Evolutionary conservation across 2,329 filamentous ascomycete species (phyloP).

Genomic region (Sporothrix dimorphospora): DNA sequence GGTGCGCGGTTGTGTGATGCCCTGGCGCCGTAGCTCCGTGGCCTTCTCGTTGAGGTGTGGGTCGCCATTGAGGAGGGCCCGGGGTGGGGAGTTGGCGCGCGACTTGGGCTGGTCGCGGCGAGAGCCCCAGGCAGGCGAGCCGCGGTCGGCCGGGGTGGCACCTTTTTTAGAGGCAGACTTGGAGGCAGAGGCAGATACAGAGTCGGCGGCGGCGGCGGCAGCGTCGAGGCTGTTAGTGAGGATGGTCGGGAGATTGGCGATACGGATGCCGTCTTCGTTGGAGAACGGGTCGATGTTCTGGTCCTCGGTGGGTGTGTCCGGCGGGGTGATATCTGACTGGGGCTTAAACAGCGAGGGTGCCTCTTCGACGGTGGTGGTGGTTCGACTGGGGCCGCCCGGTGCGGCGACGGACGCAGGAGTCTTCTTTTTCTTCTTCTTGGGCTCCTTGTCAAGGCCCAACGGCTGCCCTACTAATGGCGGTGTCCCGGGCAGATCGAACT

Average conservation of each 20-base stretch:
- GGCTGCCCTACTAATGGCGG: constrained; percentile 42
- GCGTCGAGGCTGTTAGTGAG: not conserved
- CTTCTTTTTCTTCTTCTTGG: constrained; percentile 36
- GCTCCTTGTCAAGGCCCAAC: constrained; percentile 31
- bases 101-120: constrained; percentile 78
- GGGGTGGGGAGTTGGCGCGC: constrained; percentile 72
- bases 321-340: constrained; percentile 55
- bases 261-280: constrained; percentile 61
- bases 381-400: not conserved
- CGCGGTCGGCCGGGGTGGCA: constrained; percentile 69
- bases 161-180: not conserved
- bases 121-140: constrained; percentile 76
- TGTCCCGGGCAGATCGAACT: constrained; percentile 72
- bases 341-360: constrained; percentile 59
- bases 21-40: constrained; percentile 59
- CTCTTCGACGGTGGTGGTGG: constrained; percentile 38
- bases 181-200: constrained; percentile 42
- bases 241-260: constrained; percentile 55
- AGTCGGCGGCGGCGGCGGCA: not conserved
- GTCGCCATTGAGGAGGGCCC: constrained; percentile 72
- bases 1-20: constrained; percentile 57
- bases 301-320: constrained; percentile 59
- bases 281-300: constrained; percentile 54
- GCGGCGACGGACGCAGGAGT: constrained; percentile 21
- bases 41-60: constrained; percentile 59